Evolutionary conservation across 306 rosid species (phyloP).

Genomic region (Castanea sativa): DNA sequence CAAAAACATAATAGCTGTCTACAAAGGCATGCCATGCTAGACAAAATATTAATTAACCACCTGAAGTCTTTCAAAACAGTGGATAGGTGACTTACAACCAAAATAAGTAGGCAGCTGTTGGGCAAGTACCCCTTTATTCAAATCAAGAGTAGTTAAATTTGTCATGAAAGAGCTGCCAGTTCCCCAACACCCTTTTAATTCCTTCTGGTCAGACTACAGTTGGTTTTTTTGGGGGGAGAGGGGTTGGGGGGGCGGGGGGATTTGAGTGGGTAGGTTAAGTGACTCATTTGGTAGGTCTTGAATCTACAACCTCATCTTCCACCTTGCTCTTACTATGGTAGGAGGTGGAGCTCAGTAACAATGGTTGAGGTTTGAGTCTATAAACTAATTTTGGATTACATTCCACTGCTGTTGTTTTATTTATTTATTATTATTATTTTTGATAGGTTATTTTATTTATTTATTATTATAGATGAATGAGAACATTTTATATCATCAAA

Average conservation of each 20-base stretch:
- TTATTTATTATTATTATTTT: too few species aligned
- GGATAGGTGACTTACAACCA: not conserved
- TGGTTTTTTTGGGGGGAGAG: too few species aligned
- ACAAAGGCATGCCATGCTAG: not conserved
- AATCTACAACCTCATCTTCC: too few species aligned
- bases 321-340: too few species aligned
- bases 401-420: not conserved
- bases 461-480: too few species aligned
- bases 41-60: not conserved
- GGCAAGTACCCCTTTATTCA: not conserved
- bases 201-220: not conserved
- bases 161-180: not conserved
- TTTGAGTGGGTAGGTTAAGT: too few species aligned
- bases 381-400: not conserved
- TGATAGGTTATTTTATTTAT: not conserved
- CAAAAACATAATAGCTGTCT: not conserved
- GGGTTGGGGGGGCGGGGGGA: accelerated
- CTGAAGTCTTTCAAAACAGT: not conserved
- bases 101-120: not conserved
- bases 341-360: too few species aligned
- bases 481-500: too few species aligned
- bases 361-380: not conserved
- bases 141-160: not conserved
- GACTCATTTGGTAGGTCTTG: too few species aligned
- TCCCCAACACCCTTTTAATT: not conserved